Conservation (phyloP, 2,329 filamentous ascomycete genomes). For the Bisporella sp. region DNA sequence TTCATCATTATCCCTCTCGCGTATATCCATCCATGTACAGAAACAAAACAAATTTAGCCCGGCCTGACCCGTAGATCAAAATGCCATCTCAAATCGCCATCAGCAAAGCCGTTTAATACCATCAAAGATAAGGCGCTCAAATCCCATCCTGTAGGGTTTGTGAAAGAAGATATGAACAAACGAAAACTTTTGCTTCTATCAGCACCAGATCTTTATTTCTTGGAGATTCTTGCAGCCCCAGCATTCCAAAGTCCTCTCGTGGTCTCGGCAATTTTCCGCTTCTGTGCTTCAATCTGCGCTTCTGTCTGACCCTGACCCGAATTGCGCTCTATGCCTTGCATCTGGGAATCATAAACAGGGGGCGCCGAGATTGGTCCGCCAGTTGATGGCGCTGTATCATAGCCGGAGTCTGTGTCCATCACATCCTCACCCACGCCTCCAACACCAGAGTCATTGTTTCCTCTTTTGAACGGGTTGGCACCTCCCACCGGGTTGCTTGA, state of each 20-base stretch:
- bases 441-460: conserved; percentile 34
- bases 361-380: neutral
- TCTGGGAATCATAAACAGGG: conserved; percentile 11
- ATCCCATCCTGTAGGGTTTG: too few relatives aligned
- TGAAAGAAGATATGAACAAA: too few relatives aligned
- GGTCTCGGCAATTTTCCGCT: conserved; percentile 54
- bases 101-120: too few relatives aligned
- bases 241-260: conserved; percentile 43
- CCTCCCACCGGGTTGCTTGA: conserved; percentile 43
- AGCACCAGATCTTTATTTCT: too few relatives aligned
- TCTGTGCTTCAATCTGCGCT: conserved; percentile 29
- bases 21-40: too few relatives aligned
- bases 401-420: conserved; percentile 24
- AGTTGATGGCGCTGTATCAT: conserved; percentile 9
- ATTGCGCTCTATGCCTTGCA: conserved; percentile 21
- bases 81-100: too few relatives aligned
- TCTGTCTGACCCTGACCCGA: conserved; percentile 28
- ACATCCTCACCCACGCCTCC: conserved; percentile 10
- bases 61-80: too few relatives aligned
- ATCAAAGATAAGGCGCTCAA: too few relatives aligned
- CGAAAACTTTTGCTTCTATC: too few relatives aligned
- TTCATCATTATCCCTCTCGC: too few relatives aligned
- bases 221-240: too few relatives aligned
- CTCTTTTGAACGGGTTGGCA: conserved; percentile 29
- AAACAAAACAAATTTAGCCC: too few relatives aligned